phyloP scores from a whole-genome alignment of 768 basidiomycete genomes.

The Boletus reticulatus region DNA sequence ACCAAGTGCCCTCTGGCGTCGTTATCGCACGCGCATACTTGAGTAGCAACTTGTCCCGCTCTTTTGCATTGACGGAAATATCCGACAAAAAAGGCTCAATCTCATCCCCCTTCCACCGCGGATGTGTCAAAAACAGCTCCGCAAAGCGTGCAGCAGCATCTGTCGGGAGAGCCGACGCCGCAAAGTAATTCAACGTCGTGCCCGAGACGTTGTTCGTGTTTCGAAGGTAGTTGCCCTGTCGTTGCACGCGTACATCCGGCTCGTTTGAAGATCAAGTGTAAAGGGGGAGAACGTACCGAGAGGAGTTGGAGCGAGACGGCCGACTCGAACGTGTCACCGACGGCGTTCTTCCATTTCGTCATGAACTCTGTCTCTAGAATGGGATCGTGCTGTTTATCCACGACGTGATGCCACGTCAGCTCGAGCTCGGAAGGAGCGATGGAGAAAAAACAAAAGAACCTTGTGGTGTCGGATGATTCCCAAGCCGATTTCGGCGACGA shows the following conservation, averaged over 20 bases:
- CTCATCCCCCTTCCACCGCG: conserved; percentile 76
- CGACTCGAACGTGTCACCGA: conserved; percentile 76
- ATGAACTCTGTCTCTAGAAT: conserved; percentile 58
- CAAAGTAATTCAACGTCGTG: conserved; percentile 65
- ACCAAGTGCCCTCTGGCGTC: conserved; percentile 66
- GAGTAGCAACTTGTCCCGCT: conserved; percentile 81
- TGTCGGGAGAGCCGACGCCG: conserved; percentile 66
- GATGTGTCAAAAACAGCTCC: conserved; percentile 81
- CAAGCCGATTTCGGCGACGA: conserved; percentile 76
- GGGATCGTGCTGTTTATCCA: conserved; percentile 49
- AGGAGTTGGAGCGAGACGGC: conserved; percentile 63
- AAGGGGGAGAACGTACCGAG: conserved; percentile 43
- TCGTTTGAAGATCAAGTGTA: neutral
- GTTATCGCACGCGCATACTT: conserved; percentile 83
- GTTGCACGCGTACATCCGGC: neutral
- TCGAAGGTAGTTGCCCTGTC: conserved; percentile 74
- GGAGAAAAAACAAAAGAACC: conserved; percentile 31
- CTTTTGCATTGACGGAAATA: conserved; percentile 81
- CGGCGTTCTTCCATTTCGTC: conserved; percentile 63
- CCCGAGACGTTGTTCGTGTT: conserved; percentile 35
- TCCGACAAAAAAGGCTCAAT: conserved; percentile 81
- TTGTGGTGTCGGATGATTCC: conserved; percentile 64
- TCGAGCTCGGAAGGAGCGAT: neutral
- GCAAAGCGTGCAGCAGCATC: conserved; percentile 81
- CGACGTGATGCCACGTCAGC: neutral